Evolutionary conservation across 495 filamentous ascomycete species (phyloP).

Genomic region (Annulohypoxylon nitens): DNA sequence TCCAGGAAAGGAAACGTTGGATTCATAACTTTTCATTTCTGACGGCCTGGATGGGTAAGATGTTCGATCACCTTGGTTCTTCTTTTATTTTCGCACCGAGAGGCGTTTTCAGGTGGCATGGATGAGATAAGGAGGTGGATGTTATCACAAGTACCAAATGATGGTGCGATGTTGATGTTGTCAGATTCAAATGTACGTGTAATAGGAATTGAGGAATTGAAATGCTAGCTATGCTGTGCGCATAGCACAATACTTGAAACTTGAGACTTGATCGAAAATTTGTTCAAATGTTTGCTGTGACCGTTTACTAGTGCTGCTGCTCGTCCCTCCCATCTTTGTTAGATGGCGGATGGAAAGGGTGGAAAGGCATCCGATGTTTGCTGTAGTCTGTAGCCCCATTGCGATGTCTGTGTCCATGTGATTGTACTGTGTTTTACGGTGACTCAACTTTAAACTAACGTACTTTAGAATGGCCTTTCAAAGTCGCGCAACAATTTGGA

Average conservation of each 20-base stretch:
- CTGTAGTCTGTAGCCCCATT: background rate
- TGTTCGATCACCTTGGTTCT: conserved; percentile 17
- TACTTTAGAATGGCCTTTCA: background rate
- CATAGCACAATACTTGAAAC: conserved; percentile 13
- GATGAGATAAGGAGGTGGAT: conserved; percentile 15
- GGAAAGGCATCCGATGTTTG: conserved; percentile 1
- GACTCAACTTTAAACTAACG: conserved; percentile 20
- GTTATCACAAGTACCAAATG: background rate
- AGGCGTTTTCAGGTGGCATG: conserved; percentile 29
- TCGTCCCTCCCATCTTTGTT: background rate
- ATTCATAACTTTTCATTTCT: conserved; percentile 20
- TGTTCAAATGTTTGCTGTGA: conserved; percentile 1
- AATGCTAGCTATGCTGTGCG: conserved; percentile 18
- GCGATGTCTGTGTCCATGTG: background rate
- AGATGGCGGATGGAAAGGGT: background rate
- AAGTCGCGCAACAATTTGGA: background rate
- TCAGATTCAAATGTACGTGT: conserved; percentile 30
- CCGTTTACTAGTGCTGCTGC: conserved; percentile 2
- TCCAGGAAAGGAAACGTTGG: conserved; percentile 26
- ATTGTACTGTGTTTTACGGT: conserved; percentile 9
- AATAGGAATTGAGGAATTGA: conserved; percentile 28
- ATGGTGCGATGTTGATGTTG: conserved; percentile 4
- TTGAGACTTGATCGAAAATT: background rate
- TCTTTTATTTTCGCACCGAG: conserved; percentile 12
- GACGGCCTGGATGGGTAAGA: conserved; percentile 26